Percentiles rank a stretch among this genome's conserved stretches.
phyloP scores from a whole-genome alignment of 2,329 filamentous ascomycete genomes.

The Alternaria brassicicola region DNA sequence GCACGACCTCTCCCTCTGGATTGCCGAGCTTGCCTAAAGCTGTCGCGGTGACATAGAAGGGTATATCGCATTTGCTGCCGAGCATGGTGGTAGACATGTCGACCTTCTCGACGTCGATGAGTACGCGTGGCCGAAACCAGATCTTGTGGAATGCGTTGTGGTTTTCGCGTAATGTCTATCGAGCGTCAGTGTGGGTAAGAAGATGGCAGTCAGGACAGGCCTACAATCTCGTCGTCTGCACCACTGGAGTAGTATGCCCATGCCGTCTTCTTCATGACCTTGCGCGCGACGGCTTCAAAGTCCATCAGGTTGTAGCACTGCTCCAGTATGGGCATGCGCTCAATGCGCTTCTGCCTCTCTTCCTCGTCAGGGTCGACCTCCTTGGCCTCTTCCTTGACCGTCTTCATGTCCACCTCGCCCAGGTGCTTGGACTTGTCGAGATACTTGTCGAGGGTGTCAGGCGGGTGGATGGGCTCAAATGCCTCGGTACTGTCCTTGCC shows the following conservation, averaged over 20 bases:
- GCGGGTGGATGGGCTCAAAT: constrained; percentile 61
- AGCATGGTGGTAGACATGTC: constrained; percentile 94
- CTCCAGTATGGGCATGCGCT: constrained; percentile 53
- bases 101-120: constrained; percentile 87
- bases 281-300: constrained; percentile 90
- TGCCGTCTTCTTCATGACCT: constrained; percentile 92
- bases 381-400: constrained; percentile 44
- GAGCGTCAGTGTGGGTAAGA: constrained; percentile 18
- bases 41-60: constrained; percentile 96
- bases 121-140: constrained; percentile 89
- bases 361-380: constrained; percentile 67
- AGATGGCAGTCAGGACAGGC: constrained; percentile 28
- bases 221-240: constrained; percentile 84
- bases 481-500: constrained; percentile 52
- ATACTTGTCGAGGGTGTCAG: constrained; percentile 53
- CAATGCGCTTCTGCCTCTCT: constrained; percentile 70
- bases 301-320: constrained; percentile 64
- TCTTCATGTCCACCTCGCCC: constrained; percentile 48
- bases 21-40: constrained; percentile 94
- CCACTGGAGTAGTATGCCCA: constrained; percentile 99
- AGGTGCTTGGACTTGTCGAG: constrained; percentile 53
- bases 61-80: constrained; percentile 79
- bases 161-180: constrained; percentile 89
- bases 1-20: constrained; percentile 88
- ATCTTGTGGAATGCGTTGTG: constrained; percentile 96